phyloP scores from a whole-genome alignment of 1,284 basidiomycete genomes.

The Cronartium quercuum region DNA sequence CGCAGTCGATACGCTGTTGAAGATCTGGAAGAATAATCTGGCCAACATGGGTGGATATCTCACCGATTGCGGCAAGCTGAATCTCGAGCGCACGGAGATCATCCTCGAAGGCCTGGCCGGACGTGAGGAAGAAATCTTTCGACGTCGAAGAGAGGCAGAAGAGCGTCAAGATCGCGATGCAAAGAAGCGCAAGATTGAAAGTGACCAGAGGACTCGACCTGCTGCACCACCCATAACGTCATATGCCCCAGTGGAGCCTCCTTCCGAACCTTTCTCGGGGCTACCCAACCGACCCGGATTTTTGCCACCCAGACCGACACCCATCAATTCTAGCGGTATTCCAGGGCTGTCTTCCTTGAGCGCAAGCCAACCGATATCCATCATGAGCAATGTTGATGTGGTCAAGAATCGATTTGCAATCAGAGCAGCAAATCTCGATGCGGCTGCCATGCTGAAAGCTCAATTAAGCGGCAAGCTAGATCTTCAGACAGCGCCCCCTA shows the following conservation, averaged over 20 bases:
- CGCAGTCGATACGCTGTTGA: constrained; percentile 90
- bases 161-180: constrained; percentile 42
- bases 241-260: neutral
- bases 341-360: constrained; percentile 3
- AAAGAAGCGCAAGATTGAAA: constrained; percentile 28
- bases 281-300: constrained; percentile 24
- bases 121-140: constrained; percentile 93
- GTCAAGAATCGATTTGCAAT: constrained; percentile 80
- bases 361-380: constrained; percentile 34
- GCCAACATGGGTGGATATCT: constrained; percentile 94
- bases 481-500: constrained; percentile 35
- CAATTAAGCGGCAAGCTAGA: constrained; percentile 63
- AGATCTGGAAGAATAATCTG: constrained; percentile 89
- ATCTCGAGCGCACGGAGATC: constrained; percentile 77
- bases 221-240: neutral
- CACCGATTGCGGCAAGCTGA: constrained; percentile 85
- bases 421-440: constrained; percentile 90
- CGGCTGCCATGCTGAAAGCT: constrained; percentile 85
- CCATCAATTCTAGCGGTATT: constrained; percentile 15
- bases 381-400: constrained; percentile 60
- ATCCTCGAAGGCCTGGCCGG: constrained; percentile 89
- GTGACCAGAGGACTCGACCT: neutral
- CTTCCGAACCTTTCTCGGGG: neutral
- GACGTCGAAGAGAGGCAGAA: constrained; percentile 80
- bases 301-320: constrained; percentile 18